These are phyloP conservation scores for Yamadazyma triangularis DNA, from an alignment of 1,139 yeast genomes.

Conservation along the genomic window DNA sequence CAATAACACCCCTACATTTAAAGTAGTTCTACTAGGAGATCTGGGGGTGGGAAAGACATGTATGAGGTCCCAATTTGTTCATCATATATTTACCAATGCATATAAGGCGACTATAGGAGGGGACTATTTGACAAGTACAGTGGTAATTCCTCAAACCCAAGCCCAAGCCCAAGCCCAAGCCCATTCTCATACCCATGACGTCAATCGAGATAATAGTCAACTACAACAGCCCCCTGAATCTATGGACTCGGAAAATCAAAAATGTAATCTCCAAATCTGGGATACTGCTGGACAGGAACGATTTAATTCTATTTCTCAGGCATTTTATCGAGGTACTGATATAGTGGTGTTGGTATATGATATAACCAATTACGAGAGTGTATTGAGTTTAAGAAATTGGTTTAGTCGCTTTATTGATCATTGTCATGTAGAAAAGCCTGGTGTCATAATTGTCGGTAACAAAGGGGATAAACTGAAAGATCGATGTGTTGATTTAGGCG, in stretches of 20 bases:
- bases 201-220: background rate
- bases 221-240: too few species aligned
- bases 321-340: slow-evolving; percentile 60
- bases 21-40: slow-evolving; percentile 56
- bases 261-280: slow-evolving; percentile 53
- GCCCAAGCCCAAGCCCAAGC: slow-evolving; percentile 3
- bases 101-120: slow-evolving; percentile 63
- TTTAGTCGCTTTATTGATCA: slow-evolving; percentile 45
- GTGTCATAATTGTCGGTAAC: slow-evolving; percentile 53
- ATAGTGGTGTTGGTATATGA: slow-evolving; percentile 56
- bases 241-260: background rate
- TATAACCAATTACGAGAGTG: slow-evolving; percentile 51
- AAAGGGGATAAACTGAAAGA: slow-evolving; percentile 40
- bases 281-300: slow-evolving; percentile 69
- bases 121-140: slow-evolving; percentile 50
- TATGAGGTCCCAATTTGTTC: slow-evolving; percentile 53
- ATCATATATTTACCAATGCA: slow-evolving; percentile 53
- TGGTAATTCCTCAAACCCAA: too few species aligned
- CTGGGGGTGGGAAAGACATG: slow-evolving; percentile 64
- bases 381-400: slow-evolving; percentile 50
- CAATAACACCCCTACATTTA: slow-evolving; percentile 21
- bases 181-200: background rate
- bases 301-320: slow-evolving; percentile 54
- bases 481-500: slow-evolving; percentile 37
- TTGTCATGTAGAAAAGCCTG: slow-evolving; percentile 47